Conservation (phyloP, 2,329 filamentous ascomycete species). For the Orbilia javanica region DNA sequence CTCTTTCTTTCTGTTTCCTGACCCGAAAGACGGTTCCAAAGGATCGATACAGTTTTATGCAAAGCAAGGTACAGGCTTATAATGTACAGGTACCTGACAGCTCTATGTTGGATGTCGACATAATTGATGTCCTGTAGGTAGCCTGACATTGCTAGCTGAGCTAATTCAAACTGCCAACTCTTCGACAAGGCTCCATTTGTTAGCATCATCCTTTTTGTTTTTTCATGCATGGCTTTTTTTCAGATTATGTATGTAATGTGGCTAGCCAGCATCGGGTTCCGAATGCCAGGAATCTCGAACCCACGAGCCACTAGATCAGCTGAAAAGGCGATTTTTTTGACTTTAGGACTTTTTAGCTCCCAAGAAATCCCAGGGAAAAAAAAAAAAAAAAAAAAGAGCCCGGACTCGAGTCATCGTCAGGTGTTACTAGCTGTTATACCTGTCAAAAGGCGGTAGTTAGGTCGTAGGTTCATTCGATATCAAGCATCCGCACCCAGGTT, state of each 20-base stretch:
- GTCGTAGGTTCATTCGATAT: constrained; percentile 24
- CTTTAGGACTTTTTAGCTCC: constrained; percentile 3
- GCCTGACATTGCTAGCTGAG: constrained; percentile 26
- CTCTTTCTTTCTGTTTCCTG: neutral
- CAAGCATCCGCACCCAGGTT: constrained; percentile 17
- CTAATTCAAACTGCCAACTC: constrained; percentile 25
- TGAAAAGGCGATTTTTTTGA: constrained; percentile 1
- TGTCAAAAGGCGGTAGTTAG: constrained; percentile 12
- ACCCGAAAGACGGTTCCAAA: neutral
- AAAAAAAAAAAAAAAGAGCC: neutral
- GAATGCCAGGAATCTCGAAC: constrained; percentile 16
- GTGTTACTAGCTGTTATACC: neutral
- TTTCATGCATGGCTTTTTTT: constrained; percentile 28
- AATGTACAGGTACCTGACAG: constrained; percentile 37
- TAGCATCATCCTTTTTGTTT: constrained; percentile 14
- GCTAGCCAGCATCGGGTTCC: constrained; percentile 15
- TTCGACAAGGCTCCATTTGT: constrained; percentile 3
- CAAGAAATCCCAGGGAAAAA: neutral
- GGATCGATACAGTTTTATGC: constrained; percentile 16
- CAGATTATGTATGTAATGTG: neutral
- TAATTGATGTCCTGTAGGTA: constrained; percentile 5
- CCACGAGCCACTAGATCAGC: constrained; percentile 50
- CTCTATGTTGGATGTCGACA: neutral
- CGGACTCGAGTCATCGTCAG: constrained; percentile 26
- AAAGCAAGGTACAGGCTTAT: constrained; percentile 20